A percentile compares a stretch with the other conserved stretches of the same genome.
Evolutionary conservation across 129 eudicot genomes (phyloP).

Genomic region (Mikania micrantha): DNA sequence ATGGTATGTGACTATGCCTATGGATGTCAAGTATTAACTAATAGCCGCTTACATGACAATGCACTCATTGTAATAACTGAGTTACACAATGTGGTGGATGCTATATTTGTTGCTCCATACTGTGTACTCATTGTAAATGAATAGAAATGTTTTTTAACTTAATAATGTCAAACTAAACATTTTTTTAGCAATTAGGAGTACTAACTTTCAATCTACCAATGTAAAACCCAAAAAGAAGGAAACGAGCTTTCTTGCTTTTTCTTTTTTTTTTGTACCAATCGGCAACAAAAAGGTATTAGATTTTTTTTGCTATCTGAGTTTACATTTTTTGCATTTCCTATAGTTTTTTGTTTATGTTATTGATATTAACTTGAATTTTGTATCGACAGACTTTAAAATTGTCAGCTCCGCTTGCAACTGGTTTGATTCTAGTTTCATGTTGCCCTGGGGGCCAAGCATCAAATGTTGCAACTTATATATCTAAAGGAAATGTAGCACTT

Average conservation of each 20-base stretch:
- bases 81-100: not conserved
- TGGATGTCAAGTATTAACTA: not conserved
- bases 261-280: not conserved
- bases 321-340: not conserved
- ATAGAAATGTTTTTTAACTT: not conserved
- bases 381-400: conserved; percentile 62
- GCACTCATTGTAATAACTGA: not conserved
- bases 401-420: conserved; percentile 97
- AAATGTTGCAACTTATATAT: conserved; percentile 93
- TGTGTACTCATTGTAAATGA: not conserved
- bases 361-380: conserved; percentile 7
- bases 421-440: conserved; percentile 95
- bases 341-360: not conserved
- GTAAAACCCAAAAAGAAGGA: not conserved
- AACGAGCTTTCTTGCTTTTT: not conserved
- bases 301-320: not conserved
- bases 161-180: not conserved
- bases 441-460: conserved; percentile 99
- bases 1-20: conserved; percentile 45
- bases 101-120: not conserved
- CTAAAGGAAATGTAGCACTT: conserved; percentile 97
- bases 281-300: not conserved
- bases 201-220: not conserved
- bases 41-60: not conserved
- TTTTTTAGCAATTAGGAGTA: not conserved